A percentile compares a stretch with the other conserved stretches of the same genome.
phyloP scores from a whole-genome alignment of 257 asterid genomes.

The Solanum appendiculatum region DNA sequence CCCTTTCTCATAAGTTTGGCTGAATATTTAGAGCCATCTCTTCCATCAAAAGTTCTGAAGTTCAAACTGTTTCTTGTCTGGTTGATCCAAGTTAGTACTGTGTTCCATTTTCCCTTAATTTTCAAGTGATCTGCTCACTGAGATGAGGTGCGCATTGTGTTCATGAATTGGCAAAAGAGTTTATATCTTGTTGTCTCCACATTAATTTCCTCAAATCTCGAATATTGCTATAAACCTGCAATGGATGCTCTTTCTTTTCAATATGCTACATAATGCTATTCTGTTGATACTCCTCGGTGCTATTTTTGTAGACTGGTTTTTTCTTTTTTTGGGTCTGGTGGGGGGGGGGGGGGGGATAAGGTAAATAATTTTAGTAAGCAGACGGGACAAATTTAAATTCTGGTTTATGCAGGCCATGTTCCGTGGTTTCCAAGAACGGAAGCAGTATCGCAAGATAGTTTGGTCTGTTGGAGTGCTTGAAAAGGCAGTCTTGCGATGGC shows the following conservation, averaged over 20 bases:
- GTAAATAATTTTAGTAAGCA: neutral
- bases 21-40: neutral
- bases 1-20: neutral
- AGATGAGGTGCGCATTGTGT: neutral
- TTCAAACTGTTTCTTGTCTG: neutral
- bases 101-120: neutral
- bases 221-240: neutral
- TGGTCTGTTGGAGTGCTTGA: constrained; percentile 97
- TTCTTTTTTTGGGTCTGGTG: neutral
- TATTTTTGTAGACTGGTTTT: neutral
- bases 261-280: neutral
- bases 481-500: constrained; percentile 91
- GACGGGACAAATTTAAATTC: neutral
- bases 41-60: neutral
- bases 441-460: constrained; percentile 58
- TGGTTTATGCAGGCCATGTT: constrained; percentile 47
- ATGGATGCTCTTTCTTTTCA: neutral
- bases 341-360: neutral
- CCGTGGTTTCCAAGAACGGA: constrained; percentile 81
- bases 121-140: neutral
- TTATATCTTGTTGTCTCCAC: neutral
- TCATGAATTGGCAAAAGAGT: neutral
- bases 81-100: neutral
- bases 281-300: neutral
- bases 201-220: neutral